These are phyloP conservation scores for Beta corolliflora DNA, from an alignment of 179 eudicot genomes.

Conservation along the genomic window DNA sequence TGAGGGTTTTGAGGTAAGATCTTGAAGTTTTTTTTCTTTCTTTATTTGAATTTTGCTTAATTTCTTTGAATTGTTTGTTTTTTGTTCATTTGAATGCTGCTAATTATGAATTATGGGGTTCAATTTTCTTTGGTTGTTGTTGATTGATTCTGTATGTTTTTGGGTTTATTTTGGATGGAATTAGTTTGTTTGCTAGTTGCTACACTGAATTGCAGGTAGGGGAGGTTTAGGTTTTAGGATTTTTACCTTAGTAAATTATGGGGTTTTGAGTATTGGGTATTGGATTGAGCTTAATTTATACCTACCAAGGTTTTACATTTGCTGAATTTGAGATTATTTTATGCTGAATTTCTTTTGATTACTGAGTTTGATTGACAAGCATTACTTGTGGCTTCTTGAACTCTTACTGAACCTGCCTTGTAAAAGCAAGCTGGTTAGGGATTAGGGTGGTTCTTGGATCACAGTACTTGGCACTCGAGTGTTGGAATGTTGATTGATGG, in stretches of 20 bases:
- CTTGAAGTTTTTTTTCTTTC: constrained; percentile 18
- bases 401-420: not conserved
- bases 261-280: not conserved
- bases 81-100: constrained; percentile 10
- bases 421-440: not conserved
- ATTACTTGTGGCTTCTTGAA: not conserved
- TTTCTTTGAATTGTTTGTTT: not conserved
- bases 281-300: not conserved
- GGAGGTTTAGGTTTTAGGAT: constrained; percentile 7
- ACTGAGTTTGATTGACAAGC: not conserved
- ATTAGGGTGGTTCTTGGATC: not conserved
- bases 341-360: not conserved
- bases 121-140: not conserved
- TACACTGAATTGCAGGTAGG: not conserved
- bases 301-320: not conserved
- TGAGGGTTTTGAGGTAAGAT: constrained; percentile 33
- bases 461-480: not conserved
- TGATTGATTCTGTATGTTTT: not conserved
- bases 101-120: constrained; percentile 8
- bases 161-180: not conserved
- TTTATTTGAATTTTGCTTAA: not conserved
- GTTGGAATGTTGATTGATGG: not conserved
- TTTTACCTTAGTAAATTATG: not conserved
- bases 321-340: not conserved
- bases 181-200: not conserved